A percentile compares a stretch with the other conserved stretches of the same genome.
Conservation (phyloP, 768 basidiomycete genomes). For the Cytidiella melzeri region DNA sequence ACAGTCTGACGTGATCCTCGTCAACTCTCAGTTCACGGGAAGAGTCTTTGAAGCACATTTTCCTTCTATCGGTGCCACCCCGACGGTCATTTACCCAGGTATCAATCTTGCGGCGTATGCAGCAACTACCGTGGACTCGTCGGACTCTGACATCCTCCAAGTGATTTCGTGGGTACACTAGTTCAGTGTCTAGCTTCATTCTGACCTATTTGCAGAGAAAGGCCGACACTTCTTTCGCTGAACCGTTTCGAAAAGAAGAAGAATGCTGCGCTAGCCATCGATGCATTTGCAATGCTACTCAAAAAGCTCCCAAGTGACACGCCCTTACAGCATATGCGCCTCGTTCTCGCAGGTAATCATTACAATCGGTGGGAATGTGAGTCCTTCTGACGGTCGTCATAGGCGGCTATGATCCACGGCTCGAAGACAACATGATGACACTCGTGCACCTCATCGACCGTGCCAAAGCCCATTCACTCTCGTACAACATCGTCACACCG, state of each 20-base stretch:
- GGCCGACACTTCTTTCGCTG: constrained; percentile 77
- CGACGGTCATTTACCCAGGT: constrained; percentile 90
- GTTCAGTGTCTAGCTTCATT: background rate
- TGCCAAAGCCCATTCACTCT: constrained; percentile 47
- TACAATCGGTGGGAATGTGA: background rate
- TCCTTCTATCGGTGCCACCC: constrained; percentile 51
- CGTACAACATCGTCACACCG: constrained; percentile 52
- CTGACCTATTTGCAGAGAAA: constrained; percentile 32
- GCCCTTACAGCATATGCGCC: constrained; percentile 39
- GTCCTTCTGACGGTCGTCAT: constrained; percentile 1
- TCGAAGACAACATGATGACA: constrained; percentile 77
- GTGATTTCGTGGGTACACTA: constrained; percentile 55
- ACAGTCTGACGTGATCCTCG: constrained; percentile 85
- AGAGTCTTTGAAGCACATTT: constrained; percentile 75
- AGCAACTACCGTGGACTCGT: constrained; percentile 28
- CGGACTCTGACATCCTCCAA: constrained; percentile 46
- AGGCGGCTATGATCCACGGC: constrained; percentile 89
- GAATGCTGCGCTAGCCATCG: constrained; percentile 75
- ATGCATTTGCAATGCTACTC: constrained; percentile 61
- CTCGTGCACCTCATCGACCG: constrained; percentile 57
- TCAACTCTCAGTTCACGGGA: constrained; percentile 90
- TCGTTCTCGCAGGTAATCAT: constrained; percentile 70
- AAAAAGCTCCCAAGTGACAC: constrained; percentile 18
- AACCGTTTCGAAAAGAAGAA: constrained; percentile 98
- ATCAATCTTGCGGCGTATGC: constrained; percentile 80